Conservation (phyloP, 345 rosid species). For the Populus simonii region DNA sequence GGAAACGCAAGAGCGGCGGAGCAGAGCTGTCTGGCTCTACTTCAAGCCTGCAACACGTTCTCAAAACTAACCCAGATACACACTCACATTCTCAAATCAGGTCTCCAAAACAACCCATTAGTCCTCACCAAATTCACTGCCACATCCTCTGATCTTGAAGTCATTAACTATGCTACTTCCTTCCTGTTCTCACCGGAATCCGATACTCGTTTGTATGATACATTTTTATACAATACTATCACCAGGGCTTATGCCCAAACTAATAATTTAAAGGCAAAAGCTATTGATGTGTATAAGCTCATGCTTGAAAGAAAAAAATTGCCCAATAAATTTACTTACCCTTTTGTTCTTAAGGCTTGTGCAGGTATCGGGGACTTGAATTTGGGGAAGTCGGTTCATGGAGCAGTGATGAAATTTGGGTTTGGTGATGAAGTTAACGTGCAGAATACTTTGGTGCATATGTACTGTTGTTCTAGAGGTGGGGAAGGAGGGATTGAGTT, state of each 20-base stretch:
- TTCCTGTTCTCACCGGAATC: conserved; percentile 43
- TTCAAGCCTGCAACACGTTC: conserved; percentile 34
- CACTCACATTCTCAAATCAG: conserved; percentile 39
- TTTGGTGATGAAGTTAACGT: conserved; percentile 45
- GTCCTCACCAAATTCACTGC: conserved; percentile 54
- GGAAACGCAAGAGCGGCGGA: conserved; percentile 38
- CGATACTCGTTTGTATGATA: conserved; percentile 36
- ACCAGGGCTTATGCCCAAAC: conserved; percentile 45
- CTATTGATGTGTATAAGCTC: conserved; percentile 28
- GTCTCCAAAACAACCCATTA: conserved; percentile 42
- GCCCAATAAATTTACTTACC: conserved; percentile 53
- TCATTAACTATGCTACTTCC: conserved; percentile 37
- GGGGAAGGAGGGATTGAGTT: conserved; percentile 29
- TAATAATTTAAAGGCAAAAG: conserved; percentile 23
- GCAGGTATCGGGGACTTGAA: conserved; percentile 43
- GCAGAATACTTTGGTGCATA: conserved; percentile 47
- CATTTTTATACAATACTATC: conserved; percentile 49
- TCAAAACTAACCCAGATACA: conserved; percentile 40
- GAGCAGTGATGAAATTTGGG: conserved; percentile 42
- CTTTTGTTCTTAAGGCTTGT: conserved; percentile 53
- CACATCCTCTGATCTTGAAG: conserved; percentile 41
- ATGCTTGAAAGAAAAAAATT: conserved; percentile 32
- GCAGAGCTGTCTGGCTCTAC: conserved; percentile 40
- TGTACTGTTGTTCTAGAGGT: conserved; percentile 29
- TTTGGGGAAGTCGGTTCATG: conserved; percentile 46